Base-by-base conservation (phyloP, 257 asterid species). In the Forsythia viridissima region DNA sequence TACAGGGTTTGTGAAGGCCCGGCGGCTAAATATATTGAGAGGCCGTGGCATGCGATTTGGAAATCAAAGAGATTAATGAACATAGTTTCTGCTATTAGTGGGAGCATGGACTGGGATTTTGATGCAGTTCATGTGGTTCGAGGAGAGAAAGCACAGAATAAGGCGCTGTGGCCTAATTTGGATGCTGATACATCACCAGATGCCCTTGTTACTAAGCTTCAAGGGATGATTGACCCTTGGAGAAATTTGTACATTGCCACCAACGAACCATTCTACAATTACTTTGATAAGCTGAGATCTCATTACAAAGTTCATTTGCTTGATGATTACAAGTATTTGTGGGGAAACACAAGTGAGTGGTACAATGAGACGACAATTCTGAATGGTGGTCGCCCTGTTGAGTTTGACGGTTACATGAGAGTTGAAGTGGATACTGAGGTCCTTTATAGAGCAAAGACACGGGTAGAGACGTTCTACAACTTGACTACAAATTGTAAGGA, bases 31-130 rank as follows among this genome's bases (percentile, higher is more conserved):
- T 87, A 90, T 84, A 82, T 93, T 5, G 90, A 93, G 82, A 85
- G 99, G 84, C 98, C 98, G 0, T 96, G 99, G 98, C 82, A 81
- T 7, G 86, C 93, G 0, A 82, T 96, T 21, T 96, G 97, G 99
- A 96, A 96, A 85, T 93, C 98, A 9, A 96, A 96, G 86, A 82
- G 98, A 73, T 75, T 96, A 30, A 96, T 93, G 97, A 96, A 93
- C 70, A 93, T 96, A 73, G 98, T 95, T 16, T 80, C 99, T 3
- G 99, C 79, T 10, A 95, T 95, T 37, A 95, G 99, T 40, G 99
- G 98, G 80, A 90, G 92, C 72, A 93, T 95, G 99, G 99, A 95
- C 78, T 95, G 99, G 99, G 99, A 95, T 85, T 95, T 84, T 15
- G 98, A 95, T 76, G 97, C 98, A 6, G 96, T 90, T 40, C 99